Evolutionary conservation across 345 rosid species (phyloP).

Genomic region (Syzygium oleosum): DNA sequence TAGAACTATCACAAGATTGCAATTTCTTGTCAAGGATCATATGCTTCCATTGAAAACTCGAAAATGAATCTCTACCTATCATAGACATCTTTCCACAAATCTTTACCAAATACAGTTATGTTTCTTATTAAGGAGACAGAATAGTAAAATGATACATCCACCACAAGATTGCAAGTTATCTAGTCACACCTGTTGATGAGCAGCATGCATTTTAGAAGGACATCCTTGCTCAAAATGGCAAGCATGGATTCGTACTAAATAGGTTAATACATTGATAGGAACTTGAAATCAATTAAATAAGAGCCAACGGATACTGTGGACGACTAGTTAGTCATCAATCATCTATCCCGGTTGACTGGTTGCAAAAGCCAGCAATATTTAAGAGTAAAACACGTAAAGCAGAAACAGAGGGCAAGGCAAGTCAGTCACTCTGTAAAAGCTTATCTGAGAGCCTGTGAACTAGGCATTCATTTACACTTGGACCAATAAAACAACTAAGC

Average conservation of each 20-base stretch:
- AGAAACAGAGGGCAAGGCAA: neutral
- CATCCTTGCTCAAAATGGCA: neutral
- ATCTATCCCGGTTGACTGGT: neutral
- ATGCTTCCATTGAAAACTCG: neutral
- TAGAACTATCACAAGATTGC: neutral
- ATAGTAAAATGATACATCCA: neutral
- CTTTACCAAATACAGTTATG: neutral
- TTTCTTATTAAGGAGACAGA: neutral
- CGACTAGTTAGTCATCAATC: neutral
- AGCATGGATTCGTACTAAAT: neutral
- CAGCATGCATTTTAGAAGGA: neutral
- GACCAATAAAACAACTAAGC: neutral
- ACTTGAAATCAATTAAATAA: neutral
- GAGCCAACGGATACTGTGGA: neutral
- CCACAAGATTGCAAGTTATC: neutral
- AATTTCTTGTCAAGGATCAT: neutral
- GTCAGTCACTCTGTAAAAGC: neutral
- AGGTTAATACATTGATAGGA: neutral
- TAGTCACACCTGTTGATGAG: neutral
- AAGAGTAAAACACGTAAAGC: neutral
- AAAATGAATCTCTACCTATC: neutral
- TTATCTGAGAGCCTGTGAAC: neutral
- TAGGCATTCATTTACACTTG: neutral
- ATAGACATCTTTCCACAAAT: neutral
- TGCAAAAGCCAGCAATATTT: neutral